These are phyloP conservation scores for Talaromyces atroroseus DNA, from an alignment of 2,329 filamentous ascomycete genomes.

Conservation along the genomic window DNA sequence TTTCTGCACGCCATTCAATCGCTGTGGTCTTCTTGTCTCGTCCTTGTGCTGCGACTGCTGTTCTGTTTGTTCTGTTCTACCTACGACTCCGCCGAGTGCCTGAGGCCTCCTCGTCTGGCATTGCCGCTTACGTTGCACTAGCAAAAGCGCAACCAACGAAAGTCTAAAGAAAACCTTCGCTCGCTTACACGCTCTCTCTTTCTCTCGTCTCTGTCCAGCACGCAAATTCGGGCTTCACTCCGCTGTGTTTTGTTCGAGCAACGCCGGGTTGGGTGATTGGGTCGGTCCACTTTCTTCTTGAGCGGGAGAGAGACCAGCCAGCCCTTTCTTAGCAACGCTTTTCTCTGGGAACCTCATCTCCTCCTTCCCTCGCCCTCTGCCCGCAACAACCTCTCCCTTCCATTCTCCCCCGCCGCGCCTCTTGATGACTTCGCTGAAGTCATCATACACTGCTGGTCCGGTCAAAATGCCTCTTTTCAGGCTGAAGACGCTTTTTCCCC, in stretches of 20 bases:
- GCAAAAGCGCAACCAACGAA: not conserved
- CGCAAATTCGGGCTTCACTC: too few species aligned
- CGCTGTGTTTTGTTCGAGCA: not conserved
- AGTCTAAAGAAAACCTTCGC: not conserved
- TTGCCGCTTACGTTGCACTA: not conserved
- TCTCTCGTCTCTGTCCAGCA: too few species aligned
- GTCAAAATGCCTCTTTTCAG: slow-evolving; percentile 36
- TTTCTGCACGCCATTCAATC: not conserved
- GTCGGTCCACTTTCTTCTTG: slow-evolving; percentile 7
- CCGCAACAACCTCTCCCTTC: not conserved
- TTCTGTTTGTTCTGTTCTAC: not conserved
- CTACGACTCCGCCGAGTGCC: too few species aligned
- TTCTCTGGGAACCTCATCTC: not conserved
- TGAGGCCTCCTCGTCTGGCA: not conserved
- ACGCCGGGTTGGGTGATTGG: not conserved
- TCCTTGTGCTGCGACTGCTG: not conserved
- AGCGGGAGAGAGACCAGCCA: not conserved
- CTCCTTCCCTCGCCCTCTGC: not conserved
- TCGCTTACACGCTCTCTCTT: not conserved
- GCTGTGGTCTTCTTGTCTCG: not conserved
- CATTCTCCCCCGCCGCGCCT: not conserved
- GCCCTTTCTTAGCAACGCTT: not conserved
- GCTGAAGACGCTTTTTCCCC: slow-evolving; percentile 34
- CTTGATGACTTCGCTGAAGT: slow-evolving; percentile 10
- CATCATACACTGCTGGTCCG: slow-evolving; percentile 17